Evolutionary conservation across 2,329 filamentous ascomycete species (phyloP).

Genomic region (Curvularia eragrostidis): DNA sequence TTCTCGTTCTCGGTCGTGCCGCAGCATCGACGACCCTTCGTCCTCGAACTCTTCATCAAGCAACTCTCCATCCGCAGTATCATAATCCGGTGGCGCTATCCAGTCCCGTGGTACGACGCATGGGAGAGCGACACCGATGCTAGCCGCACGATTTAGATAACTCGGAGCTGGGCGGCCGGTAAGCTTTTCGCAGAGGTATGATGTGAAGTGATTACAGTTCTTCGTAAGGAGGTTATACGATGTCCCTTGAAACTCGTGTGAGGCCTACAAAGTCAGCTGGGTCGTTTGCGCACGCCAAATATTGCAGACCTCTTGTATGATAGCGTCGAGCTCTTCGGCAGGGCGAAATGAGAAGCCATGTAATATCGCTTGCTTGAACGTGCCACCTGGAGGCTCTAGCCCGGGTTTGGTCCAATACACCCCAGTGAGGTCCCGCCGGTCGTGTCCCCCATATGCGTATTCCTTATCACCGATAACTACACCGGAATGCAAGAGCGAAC

Average conservation of each 20-base stretch:
- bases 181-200: slow-evolving; percentile 74
- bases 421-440: slow-evolving; percentile 72
- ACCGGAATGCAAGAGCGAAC: slow-evolving; percentile 80
- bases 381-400: slow-evolving; percentile 76
- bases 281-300: no score
- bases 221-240: slow-evolving; percentile 81
- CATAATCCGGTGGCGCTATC: slow-evolving; percentile 79
- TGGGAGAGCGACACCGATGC: slow-evolving; percentile 78
- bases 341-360: slow-evolving; percentile 79
- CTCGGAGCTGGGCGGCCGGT: slow-evolving; percentile 72
- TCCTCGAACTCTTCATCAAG: slow-evolving; percentile 63
- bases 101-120: slow-evolving; percentile 84
- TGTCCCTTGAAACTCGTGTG: slow-evolving; percentile 75
- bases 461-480: slow-evolving; percentile 81
- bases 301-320: slow-evolving; percentile 62
- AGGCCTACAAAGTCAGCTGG: slow-evolving; percentile 56
- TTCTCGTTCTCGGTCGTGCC: slow-evolving; percentile 44
- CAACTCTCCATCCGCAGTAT: slow-evolving; percentile 73
- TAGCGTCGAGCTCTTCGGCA: slow-evolving; percentile 71
- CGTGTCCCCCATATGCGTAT: slow-evolving; percentile 86
- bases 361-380: slow-evolving; percentile 75
- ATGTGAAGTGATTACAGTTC: slow-evolving; percentile 91
- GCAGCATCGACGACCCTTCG: slow-evolving; percentile 67
- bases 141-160: slow-evolving; percentile 86
- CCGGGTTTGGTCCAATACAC: slow-evolving; percentile 82